Evolutionary conservation across 2,329 filamentous ascomycete species (phyloP).

Genomic region (Hymenoscyphus albidus): DNA sequence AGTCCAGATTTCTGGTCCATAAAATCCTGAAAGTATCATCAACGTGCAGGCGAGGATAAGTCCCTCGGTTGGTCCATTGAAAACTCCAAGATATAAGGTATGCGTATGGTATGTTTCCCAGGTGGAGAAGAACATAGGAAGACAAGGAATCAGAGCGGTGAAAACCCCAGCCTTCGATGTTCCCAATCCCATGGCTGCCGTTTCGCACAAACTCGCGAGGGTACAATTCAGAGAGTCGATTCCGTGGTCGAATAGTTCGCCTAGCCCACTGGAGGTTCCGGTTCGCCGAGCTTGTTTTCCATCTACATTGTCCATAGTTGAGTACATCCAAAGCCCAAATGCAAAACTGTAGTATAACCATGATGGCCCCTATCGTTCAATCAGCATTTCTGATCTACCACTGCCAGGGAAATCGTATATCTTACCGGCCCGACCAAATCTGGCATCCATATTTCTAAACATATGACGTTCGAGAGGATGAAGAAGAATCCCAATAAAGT

Average conservation of each 20-base stretch:
- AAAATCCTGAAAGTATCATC: slow-evolving; percentile 84
- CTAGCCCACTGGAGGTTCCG: slow-evolving; percentile 88
- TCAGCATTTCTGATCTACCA: slow-evolving; percentile 18
- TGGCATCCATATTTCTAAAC: slow-evolving; percentile 76
- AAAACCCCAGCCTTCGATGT: slow-evolving; percentile 81
- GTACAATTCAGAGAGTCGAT: slow-evolving; percentile 99
- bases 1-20: slow-evolving; percentile 84
- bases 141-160: slow-evolving; percentile 82
- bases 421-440: slow-evolving; percentile 85
- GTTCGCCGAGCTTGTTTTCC: slow-evolving; percentile 95
- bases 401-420: slow-evolving; percentile 15
- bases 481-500: slow-evolving; percentile 93
- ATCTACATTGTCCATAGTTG: slow-evolving; percentile 98
- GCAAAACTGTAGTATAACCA: slow-evolving; percentile 98
- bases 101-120: slow-evolving; percentile 99
- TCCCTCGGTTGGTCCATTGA: slow-evolving; percentile 97
- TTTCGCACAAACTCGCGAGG: slow-evolving; percentile 83
- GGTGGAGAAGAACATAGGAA: slow-evolving; percentile 99
- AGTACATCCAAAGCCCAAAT: slow-evolving; percentile 95
- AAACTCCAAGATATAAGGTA: slow-evolving; percentile 89
- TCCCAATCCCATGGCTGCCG: slow-evolving; percentile 88
- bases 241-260: slow-evolving; percentile 96
- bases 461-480: slow-evolving; percentile 75
- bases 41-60: slow-evolving; percentile 81
- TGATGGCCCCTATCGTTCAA: slow-evolving; percentile 62